A percentile compares a stretch with the other conserved stretches of the same genome.
phyloP scores from a whole-genome alignment of 352 stramenopile species.

The Pythium phragmiticola region DNA sequence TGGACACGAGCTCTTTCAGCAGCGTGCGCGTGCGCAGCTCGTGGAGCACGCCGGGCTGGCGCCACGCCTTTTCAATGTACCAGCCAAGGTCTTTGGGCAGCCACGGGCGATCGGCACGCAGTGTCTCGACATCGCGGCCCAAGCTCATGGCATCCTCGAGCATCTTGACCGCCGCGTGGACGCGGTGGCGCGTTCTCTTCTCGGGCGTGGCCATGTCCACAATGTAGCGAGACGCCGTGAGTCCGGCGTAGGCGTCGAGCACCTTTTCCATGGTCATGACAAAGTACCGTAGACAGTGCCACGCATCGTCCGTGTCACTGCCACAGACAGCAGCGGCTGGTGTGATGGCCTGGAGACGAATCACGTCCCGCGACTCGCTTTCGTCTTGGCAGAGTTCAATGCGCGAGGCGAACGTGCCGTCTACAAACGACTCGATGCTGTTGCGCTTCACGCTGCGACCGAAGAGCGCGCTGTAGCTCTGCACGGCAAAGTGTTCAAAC shows the following conservation, averaged over 20 bases:
- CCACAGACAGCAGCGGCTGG: background rate
- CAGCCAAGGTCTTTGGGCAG: slow-evolving; percentile 13
- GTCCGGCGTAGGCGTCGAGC: slow-evolving; percentile 19
- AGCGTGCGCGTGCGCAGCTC: slow-evolving; percentile 7
- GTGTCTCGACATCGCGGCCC: background rate
- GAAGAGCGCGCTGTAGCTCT: slow-evolving; percentile 21
- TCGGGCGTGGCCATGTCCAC: slow-evolving; percentile 6
- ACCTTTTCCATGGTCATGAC: slow-evolving; percentile 25
- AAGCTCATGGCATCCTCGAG: slow-evolving; percentile 11
- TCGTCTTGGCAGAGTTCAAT: slow-evolving; percentile 15
- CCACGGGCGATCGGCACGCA: slow-evolving; percentile 11
- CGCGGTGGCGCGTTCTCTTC: background rate
- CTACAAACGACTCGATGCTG: slow-evolving; percentile 22
- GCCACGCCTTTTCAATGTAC: slow-evolving; percentile 26
- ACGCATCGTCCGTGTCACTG: background rate
- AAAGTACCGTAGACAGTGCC: slow-evolving; percentile 19
- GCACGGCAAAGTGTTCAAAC: slow-evolving; percentile 29
- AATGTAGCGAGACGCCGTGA: slow-evolving; percentile 15
- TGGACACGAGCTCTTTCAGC: slow-evolving; percentile 9
- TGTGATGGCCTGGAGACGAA: slow-evolving; percentile 14
- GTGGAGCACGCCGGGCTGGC: slow-evolving; percentile 4
- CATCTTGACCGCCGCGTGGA: slow-evolving; percentile 13
- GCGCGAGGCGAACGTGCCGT: slow-evolving; percentile 12
- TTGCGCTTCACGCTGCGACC: slow-evolving; percentile 7
- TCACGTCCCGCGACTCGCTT: slow-evolving; percentile 4